A percentile compares a stretch with the other conserved stretches of the same genome.
These are phyloP conservation scores for Purpureocillium takamizusanense DNA, from an alignment of 2,329 filamentous ascomycete genomes.

Conservation along the genomic window DNA sequence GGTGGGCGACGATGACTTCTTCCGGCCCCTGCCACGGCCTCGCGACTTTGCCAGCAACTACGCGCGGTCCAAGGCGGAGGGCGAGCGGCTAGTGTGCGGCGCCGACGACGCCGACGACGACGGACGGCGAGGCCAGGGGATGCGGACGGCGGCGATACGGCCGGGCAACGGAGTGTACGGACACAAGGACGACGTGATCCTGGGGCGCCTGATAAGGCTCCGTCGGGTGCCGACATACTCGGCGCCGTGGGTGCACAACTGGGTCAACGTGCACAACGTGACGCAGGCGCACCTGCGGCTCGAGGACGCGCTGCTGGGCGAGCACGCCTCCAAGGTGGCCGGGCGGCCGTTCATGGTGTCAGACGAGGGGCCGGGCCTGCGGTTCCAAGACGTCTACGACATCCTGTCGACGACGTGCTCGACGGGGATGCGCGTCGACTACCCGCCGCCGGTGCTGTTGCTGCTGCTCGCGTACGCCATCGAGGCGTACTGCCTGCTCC, in stretches of 20 bases:
- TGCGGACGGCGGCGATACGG: slow-evolving; percentile 45
- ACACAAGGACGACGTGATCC: slow-evolving; percentile 26
- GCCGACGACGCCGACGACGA: slow-evolving; percentile 21
- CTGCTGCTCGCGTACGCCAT: slow-evolving; percentile 24
- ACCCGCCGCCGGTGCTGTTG: slow-evolving; percentile 24
- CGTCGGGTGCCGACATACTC: slow-evolving; percentile 33
- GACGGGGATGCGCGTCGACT: slow-evolving; percentile 20
- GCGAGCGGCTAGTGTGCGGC: slow-evolving; percentile 39
- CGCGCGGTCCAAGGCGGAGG: slow-evolving; percentile 39
- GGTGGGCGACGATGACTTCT: slow-evolving; percentile 34
- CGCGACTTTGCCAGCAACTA: slow-evolving; percentile 41
- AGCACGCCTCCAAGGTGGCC: slow-evolving; percentile 23
- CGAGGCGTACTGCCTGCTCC: slow-evolving; percentile 10
- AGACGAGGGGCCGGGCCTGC: slow-evolving; percentile 35
- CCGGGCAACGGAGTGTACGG: slow-evolving; percentile 46
- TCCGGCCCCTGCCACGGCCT: slow-evolving; percentile 26
- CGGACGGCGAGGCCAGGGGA: slow-evolving; percentile 11
- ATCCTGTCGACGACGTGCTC: slow-evolving; percentile 19
- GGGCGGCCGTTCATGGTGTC: slow-evolving; percentile 42
- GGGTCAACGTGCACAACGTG: slow-evolving; percentile 41
- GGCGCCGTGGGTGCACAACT: slow-evolving; percentile 36
- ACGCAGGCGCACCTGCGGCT: slow-evolving; percentile 44
- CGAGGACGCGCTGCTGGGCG: slow-evolving; percentile 38
- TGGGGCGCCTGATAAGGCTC: slow-evolving; percentile 22
- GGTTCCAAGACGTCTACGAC: slow-evolving; percentile 29